Conservation (phyloP, 2,329 filamentous ascomycete genomes). For the Neonectria ditissima region DNA sequence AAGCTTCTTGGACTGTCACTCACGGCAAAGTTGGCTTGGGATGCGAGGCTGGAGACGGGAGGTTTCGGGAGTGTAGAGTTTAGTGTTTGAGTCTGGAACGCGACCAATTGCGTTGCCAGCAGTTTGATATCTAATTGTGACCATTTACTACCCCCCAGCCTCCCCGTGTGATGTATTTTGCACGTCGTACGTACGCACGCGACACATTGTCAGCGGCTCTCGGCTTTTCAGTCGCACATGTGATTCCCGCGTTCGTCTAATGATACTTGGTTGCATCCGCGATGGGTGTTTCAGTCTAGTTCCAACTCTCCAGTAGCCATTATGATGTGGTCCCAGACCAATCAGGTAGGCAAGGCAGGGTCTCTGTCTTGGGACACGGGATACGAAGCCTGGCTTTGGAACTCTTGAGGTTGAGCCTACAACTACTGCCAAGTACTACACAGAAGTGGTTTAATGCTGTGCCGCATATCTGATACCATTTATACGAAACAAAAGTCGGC, state of each 20-base stretch:
- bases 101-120: constrained; percentile 22
- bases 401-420: neutral
- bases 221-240: neutral
- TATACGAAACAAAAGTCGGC: constrained; percentile 27
- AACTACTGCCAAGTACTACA: neutral
- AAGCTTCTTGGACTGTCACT: constrained; percentile 3
- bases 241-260: constrained; percentile 3
- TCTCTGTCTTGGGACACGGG: too few relatives aligned
- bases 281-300: neutral
- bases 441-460: neutral
- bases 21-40: constrained; percentile 19
- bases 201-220: neutral
- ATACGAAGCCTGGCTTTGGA: too few relatives aligned
- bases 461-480: constrained; percentile 10
- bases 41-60: constrained; percentile 22
- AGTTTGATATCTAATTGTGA: constrained; percentile 30
- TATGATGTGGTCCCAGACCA: too few relatives aligned
- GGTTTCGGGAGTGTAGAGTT: constrained; percentile 22
- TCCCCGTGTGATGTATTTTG: constrained; percentile 5
- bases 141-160: constrained; percentile 17
- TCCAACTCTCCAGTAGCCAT: neutral
- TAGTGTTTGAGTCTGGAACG: constrained; percentile 31
- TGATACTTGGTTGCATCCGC: neutral
- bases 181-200: neutral
- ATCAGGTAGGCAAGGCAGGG: too few relatives aligned